Percentiles rank a stretch among this genome's conserved stretches.
Conservation (phyloP, 306 rosid genomes). For the Quercus agrifolia region DNA sequence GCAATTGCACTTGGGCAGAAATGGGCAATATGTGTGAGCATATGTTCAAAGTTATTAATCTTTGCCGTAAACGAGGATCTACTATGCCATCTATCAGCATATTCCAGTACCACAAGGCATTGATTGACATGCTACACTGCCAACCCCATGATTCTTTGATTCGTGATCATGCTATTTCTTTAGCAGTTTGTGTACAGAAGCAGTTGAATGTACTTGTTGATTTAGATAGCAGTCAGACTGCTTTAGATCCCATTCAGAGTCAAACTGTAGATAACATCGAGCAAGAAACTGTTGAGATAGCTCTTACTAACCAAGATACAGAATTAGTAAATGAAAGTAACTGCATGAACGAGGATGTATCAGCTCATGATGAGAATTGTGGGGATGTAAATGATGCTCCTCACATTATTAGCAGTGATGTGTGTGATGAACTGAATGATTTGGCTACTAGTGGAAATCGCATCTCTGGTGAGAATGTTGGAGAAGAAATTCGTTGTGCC, state of each 20-base stretch:
- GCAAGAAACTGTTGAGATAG: slow-evolving; percentile 20
- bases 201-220: slow-evolving; percentile 45
- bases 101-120: slow-evolving; percentile 61
- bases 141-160: slow-evolving; percentile 85
- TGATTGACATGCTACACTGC: slow-evolving; percentile 56
- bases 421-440: slow-evolving; percentile 20
- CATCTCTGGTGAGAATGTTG: slow-evolving; percentile 22
- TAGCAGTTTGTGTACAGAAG: slow-evolving; percentile 69
- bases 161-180: slow-evolving; percentile 73
- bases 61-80: slow-evolving; percentile 41
- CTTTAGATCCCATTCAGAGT: slow-evolving; percentile 23
- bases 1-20: slow-evolving; percentile 77
- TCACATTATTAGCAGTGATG: slow-evolving; percentile 14
- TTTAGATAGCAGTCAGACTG: slow-evolving; percentile 35
- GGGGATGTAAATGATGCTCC: slow-evolving; percentile 23
- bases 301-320: slow-evolving; percentile 8
- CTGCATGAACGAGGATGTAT: slow-evolving; percentile 5
- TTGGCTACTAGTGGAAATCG: slow-evolving; percentile 15
- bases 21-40: slow-evolving; percentile 85
- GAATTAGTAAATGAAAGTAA: slow-evolving; percentile 14
- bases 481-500: slow-evolving; percentile 32
- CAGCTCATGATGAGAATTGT: slow-evolving; percentile 25
- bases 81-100: slow-evolving; percentile 54
- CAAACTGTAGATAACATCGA: slow-evolving; percentile 16
- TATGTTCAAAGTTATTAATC: slow-evolving; percentile 54